These are phyloP conservation scores for Ceratocystis papillata DNA, from an alignment of 2,329 filamentous ascomycete genomes.

Conservation along the genomic window DNA sequence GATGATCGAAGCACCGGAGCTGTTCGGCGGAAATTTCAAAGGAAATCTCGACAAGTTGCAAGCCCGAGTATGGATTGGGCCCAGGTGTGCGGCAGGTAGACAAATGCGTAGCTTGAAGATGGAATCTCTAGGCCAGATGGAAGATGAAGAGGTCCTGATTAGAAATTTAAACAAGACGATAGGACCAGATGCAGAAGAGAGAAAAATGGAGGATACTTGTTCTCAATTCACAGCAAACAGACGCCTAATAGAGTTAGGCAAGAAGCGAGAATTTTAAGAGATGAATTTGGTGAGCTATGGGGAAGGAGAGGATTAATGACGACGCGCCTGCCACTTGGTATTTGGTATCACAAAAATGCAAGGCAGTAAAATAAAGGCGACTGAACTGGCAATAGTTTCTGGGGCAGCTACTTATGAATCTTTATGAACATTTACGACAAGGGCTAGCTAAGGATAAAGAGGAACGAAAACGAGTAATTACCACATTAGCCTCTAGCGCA, in stretches of 20 bases:
- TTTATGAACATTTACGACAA: too few species aligned
- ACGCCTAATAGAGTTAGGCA: not conserved
- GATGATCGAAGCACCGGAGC: constrained; percentile 1
- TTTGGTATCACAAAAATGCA: constrained; percentile 19
- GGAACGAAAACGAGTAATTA: not conserved
- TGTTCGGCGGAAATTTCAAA: not conserved
- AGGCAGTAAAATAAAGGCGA: not conserved
- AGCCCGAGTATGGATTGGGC: not conserved
- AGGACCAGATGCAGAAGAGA: not conserved
- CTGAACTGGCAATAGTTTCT: not conserved
- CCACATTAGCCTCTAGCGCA: not conserved
- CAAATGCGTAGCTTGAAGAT: not conserved
- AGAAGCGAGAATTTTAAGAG: not conserved
- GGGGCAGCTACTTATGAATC: not conserved
- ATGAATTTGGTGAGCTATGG: not conserved
- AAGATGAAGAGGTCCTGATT: not conserved
- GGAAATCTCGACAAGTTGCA: not conserved
- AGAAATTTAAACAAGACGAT: not conserved
- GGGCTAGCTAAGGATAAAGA: not conserved
- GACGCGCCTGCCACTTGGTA: not conserved
- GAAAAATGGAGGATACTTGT: not conserved
- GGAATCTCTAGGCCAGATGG: not conserved
- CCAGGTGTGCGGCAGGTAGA: not conserved
- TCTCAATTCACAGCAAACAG: not conserved
- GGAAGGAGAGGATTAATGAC: constrained; percentile 11